A percentile compares a stretch with the other conserved stretches of the same genome.
Conservation (phyloP, 2,329 filamentous ascomycete species). For the Stachybotrys chlorohalonatus region DNA sequence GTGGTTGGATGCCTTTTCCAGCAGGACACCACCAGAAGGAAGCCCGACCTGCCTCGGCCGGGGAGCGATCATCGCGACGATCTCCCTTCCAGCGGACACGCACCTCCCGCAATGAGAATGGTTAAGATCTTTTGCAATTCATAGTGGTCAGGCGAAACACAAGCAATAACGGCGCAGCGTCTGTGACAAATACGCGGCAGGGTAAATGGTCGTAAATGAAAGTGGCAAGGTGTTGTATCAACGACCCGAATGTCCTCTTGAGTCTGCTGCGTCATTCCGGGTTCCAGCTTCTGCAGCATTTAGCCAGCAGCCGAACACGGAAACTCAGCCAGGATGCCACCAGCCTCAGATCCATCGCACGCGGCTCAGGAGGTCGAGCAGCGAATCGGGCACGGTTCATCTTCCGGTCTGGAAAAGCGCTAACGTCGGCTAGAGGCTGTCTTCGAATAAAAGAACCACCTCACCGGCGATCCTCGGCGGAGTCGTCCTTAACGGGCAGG, state of each 20-base stretch:
- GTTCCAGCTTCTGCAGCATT: not conserved
- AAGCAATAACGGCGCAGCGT: not conserved
- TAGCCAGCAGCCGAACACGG: no score
- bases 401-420: no score
- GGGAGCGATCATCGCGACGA: not conserved
- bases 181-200: not conserved
- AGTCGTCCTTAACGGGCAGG: not conserved
- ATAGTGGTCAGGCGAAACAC: not conserved
- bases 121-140: not conserved
- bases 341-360: not conserved
- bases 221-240: not conserved
- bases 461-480: not conserved
- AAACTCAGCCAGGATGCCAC: not conserved
- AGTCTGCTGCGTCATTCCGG: not conserved
- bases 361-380: not conserved
- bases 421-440: no score
- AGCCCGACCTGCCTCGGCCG: not conserved
- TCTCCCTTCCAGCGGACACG: not conserved
- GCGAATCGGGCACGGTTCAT: not conserved
- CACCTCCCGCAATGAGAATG: not conserved
- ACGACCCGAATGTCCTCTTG: not conserved
- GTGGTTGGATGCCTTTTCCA: not conserved
- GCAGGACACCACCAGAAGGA: not conserved
- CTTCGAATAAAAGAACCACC: no score
- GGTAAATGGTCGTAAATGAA: no score